A percentile compares a stretch with the other conserved stretches of the same genome.
phyloP scores from a whole-genome alignment of 306 rosid genomes.

The Betula pendula region DNA sequence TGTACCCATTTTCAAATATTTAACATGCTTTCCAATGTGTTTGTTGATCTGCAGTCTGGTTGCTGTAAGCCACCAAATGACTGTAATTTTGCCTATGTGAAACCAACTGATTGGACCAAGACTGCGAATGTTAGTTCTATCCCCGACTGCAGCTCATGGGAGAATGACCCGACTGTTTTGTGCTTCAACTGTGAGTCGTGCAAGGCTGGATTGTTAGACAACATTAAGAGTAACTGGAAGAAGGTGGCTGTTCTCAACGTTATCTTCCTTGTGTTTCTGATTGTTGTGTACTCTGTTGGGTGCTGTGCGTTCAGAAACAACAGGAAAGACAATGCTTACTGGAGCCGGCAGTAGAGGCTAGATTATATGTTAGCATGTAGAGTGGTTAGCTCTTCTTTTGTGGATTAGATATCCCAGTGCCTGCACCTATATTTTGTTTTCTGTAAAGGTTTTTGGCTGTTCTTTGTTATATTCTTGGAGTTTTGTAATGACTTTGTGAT shows the following conservation, averaged over 20 bases:
- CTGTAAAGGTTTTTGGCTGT: slow-evolving; percentile 11
- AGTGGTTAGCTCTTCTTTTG: slow-evolving; percentile 24
- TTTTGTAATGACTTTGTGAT: background rate
- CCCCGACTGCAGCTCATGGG: slow-evolving; percentile 64
- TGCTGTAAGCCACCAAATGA: slow-evolving; percentile 75
- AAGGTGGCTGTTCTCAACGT: slow-evolving; percentile 61
- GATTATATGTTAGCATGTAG: slow-evolving; percentile 27
- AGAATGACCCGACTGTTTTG: slow-evolving; percentile 31
- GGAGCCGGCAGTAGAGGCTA: slow-evolving; percentile 26
- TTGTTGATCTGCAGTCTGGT: slow-evolving; percentile 59
- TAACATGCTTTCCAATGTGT: background rate
- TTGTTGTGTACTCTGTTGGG: slow-evolving; percentile 69
- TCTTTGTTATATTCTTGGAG: background rate
- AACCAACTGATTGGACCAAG: slow-evolving; percentile 49
- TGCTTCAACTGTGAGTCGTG: slow-evolving; percentile 83
- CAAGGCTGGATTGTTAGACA: slow-evolving; percentile 79
- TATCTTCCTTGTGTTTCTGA: slow-evolving; percentile 54
- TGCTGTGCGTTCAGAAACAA: slow-evolving; percentile 87
- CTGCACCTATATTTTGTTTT: slow-evolving; percentile 12
- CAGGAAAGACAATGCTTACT: slow-evolving; percentile 45
- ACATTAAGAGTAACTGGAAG: slow-evolving; percentile 67
- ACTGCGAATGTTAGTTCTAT: background rate
- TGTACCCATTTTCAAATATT: background rate
- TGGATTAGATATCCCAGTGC: slow-evolving; percentile 10
- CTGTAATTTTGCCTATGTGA: slow-evolving; percentile 42